Conservation (phyloP, 2,329 filamentous ascomycete genomes). For the Paecilomyces variotii region DNA sequence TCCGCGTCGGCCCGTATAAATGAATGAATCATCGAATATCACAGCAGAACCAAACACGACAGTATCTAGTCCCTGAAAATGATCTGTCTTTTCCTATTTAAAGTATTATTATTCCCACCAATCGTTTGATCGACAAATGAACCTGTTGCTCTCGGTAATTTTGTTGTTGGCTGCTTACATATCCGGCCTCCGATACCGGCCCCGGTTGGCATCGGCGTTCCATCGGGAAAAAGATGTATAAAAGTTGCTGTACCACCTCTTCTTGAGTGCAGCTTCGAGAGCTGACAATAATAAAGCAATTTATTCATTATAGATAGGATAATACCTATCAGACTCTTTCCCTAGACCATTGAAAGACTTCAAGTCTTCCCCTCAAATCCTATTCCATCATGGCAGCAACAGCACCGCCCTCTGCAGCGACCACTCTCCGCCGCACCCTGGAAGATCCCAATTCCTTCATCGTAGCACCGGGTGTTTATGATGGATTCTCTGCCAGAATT, state of each 20-base stretch:
- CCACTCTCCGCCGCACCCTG: neutral
- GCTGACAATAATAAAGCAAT: too few relatives aligned
- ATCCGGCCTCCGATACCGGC: neutral
- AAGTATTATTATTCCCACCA: neutral
- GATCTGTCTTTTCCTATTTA: neutral
- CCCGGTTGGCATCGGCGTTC: neutral
- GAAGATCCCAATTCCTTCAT: conserved; percentile 23
- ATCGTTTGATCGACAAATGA: neutral
- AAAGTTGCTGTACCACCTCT: neutral
- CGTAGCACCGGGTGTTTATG: conserved; percentile 43
- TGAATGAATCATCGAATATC: neutral
- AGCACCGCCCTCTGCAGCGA: neutral
- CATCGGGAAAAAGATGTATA: neutral
- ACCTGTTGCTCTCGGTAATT: neutral
- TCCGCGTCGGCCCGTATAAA: neutral
- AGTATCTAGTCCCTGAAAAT: neutral
- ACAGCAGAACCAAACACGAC: neutral
- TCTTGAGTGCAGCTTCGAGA: neutral
- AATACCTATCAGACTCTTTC: neutral
- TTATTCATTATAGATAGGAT: too few relatives aligned
- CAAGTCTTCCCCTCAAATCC: neutral
- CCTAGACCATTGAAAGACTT: neutral
- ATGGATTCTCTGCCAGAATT: conserved; percentile 43
- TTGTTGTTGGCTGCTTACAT: neutral
- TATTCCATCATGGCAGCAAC: neutral